phyloP scores from a whole-genome alignment of 148 eudicot species.

The Vaccinium vitisidaea region DNA sequence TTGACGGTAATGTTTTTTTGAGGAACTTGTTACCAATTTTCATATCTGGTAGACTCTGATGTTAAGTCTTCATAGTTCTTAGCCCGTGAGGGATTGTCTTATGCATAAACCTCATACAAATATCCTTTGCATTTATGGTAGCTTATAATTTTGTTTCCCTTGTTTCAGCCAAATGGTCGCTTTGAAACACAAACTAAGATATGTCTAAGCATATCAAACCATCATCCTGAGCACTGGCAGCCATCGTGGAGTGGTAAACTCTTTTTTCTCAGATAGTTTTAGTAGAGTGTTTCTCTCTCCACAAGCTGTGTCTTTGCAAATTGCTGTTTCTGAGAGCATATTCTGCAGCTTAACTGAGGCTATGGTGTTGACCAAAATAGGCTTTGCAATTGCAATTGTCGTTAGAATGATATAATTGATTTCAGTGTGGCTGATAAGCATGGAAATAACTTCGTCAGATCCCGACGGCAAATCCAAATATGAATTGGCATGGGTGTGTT shows the following conservation, averaged over 20 bases:
- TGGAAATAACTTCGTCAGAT: background rate
- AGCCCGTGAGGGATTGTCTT: background rate
- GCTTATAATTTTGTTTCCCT: slow-evolving; percentile 1
- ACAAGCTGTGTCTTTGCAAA: background rate
- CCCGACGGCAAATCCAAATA: background rate
- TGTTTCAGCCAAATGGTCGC: slow-evolving; percentile 92
- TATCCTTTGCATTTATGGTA: background rate
- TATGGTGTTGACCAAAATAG: background rate
- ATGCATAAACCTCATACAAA: background rate
- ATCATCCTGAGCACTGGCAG: slow-evolving; percentile 99
- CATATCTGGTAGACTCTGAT: background rate
- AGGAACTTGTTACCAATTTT: background rate
- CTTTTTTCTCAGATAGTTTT: background rate
- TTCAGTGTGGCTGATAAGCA: background rate
- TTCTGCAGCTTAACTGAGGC: slow-evolving; percentile 6
- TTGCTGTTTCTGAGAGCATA: background rate
- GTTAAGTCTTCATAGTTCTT: background rate
- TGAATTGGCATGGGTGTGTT: background rate
- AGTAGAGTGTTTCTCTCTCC: background rate
- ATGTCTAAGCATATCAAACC: slow-evolving; percentile 95
- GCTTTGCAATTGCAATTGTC: background rate
- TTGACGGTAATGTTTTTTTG: slow-evolving; percentile 61
- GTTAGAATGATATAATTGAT: no score
- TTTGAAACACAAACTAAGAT: slow-evolving; percentile 98
- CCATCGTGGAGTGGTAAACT: slow-evolving; percentile 98